Conservation (phyloP, 257 asterid genomes). For the Leptodermis oblonga region DNA sequence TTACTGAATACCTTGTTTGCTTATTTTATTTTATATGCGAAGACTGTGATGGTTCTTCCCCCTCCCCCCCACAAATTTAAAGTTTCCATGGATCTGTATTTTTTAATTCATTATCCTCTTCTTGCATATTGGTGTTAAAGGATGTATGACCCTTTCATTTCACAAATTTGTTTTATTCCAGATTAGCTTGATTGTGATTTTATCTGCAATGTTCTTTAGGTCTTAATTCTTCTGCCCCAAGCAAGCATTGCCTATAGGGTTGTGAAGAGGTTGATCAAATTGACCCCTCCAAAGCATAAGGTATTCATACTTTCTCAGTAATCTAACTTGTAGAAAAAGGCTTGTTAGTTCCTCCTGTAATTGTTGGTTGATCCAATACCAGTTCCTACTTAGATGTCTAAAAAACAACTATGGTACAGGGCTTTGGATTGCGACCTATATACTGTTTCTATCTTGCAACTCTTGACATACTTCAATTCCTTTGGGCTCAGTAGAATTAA, state of each 20-base stretch:
- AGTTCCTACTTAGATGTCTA: not conserved
- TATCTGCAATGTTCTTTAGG: conserved; percentile 38
- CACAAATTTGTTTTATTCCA: not conserved
- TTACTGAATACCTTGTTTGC: not conserved
- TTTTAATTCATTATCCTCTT: not conserved
- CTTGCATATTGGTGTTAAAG: not conserved
- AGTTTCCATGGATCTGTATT: not conserved
- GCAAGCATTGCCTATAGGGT: conserved; percentile 82
- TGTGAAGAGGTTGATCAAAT: conserved; percentile 72
- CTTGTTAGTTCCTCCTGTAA: not conserved
- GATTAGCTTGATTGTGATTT: conserved; percentile 1
- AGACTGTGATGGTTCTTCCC: not conserved
- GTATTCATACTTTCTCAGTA: conserved; percentile 31
- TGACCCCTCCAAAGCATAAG: conserved; percentile 84
- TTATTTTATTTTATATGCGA: not conserved
- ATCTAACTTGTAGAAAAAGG: conserved; percentile 5
- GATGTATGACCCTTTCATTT: not conserved
- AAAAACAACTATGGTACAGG: not conserved
- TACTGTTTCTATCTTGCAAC: not conserved
- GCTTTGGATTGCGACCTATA: not conserved
- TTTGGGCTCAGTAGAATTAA: not conserved
- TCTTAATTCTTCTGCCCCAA: conserved; percentile 78
- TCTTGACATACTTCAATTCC: not conserved
- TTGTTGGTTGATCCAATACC: not conserved
- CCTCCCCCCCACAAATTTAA: too few species aligned